Evolutionary conservation across 2,329 filamentous ascomycete genomes (phyloP).

Genomic region (Trichophyton benhamiae): DNA sequence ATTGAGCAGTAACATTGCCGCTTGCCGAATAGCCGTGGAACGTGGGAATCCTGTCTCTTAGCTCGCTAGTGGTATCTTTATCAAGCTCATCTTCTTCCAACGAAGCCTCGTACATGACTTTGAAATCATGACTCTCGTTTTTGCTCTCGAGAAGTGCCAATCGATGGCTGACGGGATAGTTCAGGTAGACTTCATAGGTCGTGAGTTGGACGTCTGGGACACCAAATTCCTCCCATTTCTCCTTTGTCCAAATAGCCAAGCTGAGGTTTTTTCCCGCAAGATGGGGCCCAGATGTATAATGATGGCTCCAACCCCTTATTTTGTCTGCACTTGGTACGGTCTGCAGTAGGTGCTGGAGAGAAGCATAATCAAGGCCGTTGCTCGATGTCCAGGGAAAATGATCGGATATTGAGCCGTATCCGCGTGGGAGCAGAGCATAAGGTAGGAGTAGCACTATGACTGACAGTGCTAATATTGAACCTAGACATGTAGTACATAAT

Average conservation of each 20-base stretch:
- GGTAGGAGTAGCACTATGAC: constrained; percentile 33
- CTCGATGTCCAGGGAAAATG: constrained; percentile 36
- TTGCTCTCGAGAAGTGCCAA: constrained; percentile 51
- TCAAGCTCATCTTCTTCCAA: constrained; percentile 74
- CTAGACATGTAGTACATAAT: constrained; percentile 31
- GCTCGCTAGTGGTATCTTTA: constrained; percentile 65
- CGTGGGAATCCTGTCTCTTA: constrained; percentile 63
- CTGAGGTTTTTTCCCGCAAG: constrained; percentile 66
- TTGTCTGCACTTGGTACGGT: constrained; percentile 43
- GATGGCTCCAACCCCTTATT: constrained; percentile 59
- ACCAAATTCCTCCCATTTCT: constrained; percentile 62
- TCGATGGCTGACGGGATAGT: constrained; percentile 61
- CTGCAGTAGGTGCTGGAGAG: constrained; percentile 43
- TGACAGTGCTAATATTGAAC: constrained; percentile 26
- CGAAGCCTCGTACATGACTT: constrained; percentile 63
- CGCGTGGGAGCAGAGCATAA: constrained; percentile 26
- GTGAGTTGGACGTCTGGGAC: constrained; percentile 46
- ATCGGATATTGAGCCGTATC: constrained; percentile 27
- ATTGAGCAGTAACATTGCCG: constrained; percentile 78
- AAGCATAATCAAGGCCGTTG: constrained; percentile 40
- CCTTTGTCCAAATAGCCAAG: constrained; percentile 63
- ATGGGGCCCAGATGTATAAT: constrained; percentile 66
- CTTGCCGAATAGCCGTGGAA: constrained; percentile 93
- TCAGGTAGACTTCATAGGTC: constrained; percentile 64
- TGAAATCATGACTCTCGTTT: constrained; percentile 25